phyloP scores from a whole-genome alignment of 2,329 filamentous ascomycete genomes.

The Ascochyta rabiei region DNA sequence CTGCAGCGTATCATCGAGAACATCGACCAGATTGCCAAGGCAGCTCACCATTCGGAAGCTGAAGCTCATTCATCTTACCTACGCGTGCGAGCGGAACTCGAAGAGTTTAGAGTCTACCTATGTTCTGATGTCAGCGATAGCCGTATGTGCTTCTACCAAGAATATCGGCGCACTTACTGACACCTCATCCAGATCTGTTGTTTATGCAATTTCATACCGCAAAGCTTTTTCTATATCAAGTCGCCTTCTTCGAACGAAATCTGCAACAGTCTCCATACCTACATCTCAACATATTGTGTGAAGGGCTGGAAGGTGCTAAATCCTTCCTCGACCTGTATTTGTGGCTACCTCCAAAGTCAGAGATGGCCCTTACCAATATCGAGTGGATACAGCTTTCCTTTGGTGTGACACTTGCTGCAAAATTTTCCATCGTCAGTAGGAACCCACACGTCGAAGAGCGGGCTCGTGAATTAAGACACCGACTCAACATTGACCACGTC shows the following conservation, averaged over 20 bases:
- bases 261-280: slow-evolving; percentile 36
- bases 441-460: slow-evolving; percentile 30
- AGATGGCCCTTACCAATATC: slow-evolving; percentile 47
- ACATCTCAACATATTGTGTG: slow-evolving; percentile 30
- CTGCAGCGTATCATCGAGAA: slow-evolving; percentile 50
- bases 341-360: slow-evolving; percentile 43
- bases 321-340: slow-evolving; percentile 44
- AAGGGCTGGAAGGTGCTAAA: slow-evolving; percentile 34
- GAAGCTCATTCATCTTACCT: slow-evolving; percentile 41
- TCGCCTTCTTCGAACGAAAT: slow-evolving; percentile 44
- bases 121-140: slow-evolving; percentile 36
- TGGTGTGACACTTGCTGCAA: slow-evolving; percentile 38
- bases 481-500: slow-evolving; percentile 35
- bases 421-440: slow-evolving; percentile 38
- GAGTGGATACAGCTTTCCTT: slow-evolving; percentile 52
- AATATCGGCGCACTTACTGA: background rate
- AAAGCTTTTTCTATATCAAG: slow-evolving; percentile 50
- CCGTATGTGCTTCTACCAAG: slow-evolving; percentile 28
- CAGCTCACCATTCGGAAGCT: slow-evolving; percentile 21
- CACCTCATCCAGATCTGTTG: slow-evolving; percentile 39
- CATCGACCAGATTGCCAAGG: slow-evolving; percentile 38
- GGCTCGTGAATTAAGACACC: slow-evolving; percentile 34
- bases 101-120: slow-evolving; percentile 39
- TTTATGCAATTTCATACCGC: slow-evolving; percentile 49
- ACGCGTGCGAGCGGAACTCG: slow-evolving; percentile 40